Conservation (phyloP, 2,329 filamentous ascomycete species). For the Salinomyces thailandicus region DNA sequence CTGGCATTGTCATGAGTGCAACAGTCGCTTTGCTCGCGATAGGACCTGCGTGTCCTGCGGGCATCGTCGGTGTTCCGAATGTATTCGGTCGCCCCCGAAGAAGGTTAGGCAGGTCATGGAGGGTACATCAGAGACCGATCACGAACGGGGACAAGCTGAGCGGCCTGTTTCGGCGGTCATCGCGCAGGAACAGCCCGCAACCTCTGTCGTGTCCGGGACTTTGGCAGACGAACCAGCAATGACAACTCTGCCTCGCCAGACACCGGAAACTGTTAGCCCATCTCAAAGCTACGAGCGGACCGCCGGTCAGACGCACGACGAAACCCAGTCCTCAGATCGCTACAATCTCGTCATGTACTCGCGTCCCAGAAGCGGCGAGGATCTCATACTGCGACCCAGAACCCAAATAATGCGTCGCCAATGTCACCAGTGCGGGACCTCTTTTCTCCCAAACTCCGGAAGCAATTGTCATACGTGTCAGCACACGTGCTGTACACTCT, state of each 20-base stretch:
- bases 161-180: too few species aligned
- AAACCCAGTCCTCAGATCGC: background rate
- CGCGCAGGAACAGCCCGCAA: background rate
- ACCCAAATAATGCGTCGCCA: conserved; percentile 61
- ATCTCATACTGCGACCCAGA: conserved; percentile 54
- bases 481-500: conserved; percentile 68
- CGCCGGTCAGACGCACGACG: conserved; percentile 7
- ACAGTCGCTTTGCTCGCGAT: conserved; percentile 59
- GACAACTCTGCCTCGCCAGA: too few species aligned
- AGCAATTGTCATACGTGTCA: conserved; percentile 52
- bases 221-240: too few species aligned
- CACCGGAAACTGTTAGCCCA: too few species aligned
- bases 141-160: conserved; percentile 7
- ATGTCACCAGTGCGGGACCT: conserved; percentile 59
- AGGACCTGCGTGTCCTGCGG: conserved; percentile 68
- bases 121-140: conserved; percentile 37
- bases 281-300: conserved; percentile 4
- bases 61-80: conserved; percentile 72
- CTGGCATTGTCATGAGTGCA: conserved; percentile 71
- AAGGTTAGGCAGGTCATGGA: conserved; percentile 47
- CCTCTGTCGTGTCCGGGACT: too few species aligned
- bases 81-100: conserved; percentile 61
- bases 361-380: conserved; percentile 21
- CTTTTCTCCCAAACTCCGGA: conserved; percentile 2
- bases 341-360: background rate